Evolutionary conservation across 805 yeast genomes (phyloP).

Genomic region (Barnettozyma sp.): DNA sequence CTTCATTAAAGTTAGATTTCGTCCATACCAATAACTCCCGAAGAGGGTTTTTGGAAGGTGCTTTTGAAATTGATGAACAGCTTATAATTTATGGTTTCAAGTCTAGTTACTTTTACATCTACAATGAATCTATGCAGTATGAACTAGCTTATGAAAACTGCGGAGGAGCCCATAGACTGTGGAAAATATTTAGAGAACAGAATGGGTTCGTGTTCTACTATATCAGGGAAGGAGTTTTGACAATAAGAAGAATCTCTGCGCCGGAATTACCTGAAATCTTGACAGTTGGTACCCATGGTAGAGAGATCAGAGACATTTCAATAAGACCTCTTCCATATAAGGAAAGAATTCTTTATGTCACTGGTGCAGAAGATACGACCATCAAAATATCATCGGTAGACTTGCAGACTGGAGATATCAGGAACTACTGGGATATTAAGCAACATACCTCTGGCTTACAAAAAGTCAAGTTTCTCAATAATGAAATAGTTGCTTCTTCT

Average conservation of each 20-base stretch:
- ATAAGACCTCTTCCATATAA: slow-evolving; percentile 32
- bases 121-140: slow-evolving; percentile 72
- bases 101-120: slow-evolving; percentile 68
- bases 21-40: slow-evolving; percentile 56
- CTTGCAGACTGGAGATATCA: slow-evolving; percentile 34
- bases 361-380: slow-evolving; percentile 89
- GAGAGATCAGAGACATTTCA: slow-evolving; percentile 77
- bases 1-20: slow-evolving; percentile 21
- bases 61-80: slow-evolving; percentile 37
- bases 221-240: slow-evolving; percentile 49
- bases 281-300: slow-evolving; percentile 75
- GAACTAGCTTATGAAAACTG: slow-evolving; percentile 68
- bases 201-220: slow-evolving; percentile 42
- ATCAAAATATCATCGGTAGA: slow-evolving; percentile 45
- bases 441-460: slow-evolving; percentile 89
- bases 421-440: slow-evolving; percentile 54
- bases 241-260: slow-evolving; percentile 30
- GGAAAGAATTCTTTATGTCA: slow-evolving; percentile 40
- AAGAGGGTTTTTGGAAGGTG: slow-evolving; percentile 79
- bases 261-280: slow-evolving; percentile 29
- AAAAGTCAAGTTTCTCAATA: slow-evolving; percentile 53
- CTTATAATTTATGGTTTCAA: slow-evolving; percentile 73
- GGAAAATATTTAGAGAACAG: slow-evolving; percentile 44
- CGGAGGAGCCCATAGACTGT: slow-evolving; percentile 88
- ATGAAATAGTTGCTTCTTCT: slow-evolving; percentile 42